These are phyloP conservation scores for Trichosporon asahii DNA, from an alignment of 1,284 basidiomycete species.

Conservation along the genomic window DNA sequence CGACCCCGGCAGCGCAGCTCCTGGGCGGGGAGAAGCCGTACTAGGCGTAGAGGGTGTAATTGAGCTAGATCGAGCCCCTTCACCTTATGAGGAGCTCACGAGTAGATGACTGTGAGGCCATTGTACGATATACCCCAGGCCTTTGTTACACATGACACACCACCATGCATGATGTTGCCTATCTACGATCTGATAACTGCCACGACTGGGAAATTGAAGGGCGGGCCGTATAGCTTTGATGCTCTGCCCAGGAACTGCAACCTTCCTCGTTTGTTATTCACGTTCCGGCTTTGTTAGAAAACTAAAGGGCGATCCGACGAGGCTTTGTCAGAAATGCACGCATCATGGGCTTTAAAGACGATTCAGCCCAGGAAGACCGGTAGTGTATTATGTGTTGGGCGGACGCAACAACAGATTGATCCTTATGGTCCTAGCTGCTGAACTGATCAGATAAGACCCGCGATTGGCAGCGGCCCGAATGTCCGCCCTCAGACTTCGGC, in stretches of 20 bases:
- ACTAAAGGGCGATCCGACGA: too few species aligned
- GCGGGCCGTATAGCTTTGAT: too few species aligned
- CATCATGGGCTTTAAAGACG: too few species aligned
- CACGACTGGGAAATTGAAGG: too few species aligned
- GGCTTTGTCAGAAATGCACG: too few species aligned
- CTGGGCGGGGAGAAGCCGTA: slow-evolving; percentile 26
- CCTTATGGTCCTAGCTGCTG: not conserved
- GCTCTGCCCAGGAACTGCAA: too few species aligned
- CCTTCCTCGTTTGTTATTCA: too few species aligned
- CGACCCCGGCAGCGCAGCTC: slow-evolving; percentile 26
- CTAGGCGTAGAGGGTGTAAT: not conserved
- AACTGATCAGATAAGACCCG: not conserved
- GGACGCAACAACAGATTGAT: not conserved
- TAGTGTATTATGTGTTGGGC: too few species aligned
- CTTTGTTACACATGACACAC: slow-evolving; percentile 18
- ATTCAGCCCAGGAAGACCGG: too few species aligned
- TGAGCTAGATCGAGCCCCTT: not conserved
- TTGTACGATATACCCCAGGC: slow-evolving; percentile 5
- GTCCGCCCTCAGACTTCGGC: not conserved
- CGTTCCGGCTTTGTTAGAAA: too few species aligned
- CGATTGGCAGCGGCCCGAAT: not conserved
- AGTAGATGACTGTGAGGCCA: slow-evolving; percentile 8
- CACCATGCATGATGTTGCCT: slow-evolving; percentile 9
- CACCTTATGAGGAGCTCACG: not conserved
- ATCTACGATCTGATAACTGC: not conserved